Percentiles rank a stretch among this genome's conserved stretches.
Conservation (phyloP, 2,329 filamentous ascomycete species). For the Fusarium sp. region DNA sequence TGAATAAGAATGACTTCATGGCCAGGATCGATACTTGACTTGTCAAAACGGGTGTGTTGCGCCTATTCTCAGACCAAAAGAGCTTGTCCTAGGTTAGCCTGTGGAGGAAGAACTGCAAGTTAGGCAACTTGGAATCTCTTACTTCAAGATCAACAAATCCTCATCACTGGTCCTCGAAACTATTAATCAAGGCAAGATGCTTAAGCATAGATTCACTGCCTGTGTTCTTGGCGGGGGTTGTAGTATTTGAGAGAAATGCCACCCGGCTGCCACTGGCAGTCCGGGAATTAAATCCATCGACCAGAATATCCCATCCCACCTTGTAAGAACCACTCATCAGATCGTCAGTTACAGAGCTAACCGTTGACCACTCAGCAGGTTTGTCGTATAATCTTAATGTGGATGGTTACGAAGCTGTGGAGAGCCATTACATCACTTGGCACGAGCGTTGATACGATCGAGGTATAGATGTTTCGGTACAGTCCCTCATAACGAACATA, state of each 20-base stretch:
- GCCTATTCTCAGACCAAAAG: background rate
- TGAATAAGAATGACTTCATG: background rate
- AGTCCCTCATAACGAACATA: background rate
- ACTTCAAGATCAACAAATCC: too few relatives aligned
- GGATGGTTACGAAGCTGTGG: constrained; percentile 6
- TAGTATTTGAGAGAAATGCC: constrained; percentile 4
- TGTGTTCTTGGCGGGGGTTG: constrained; percentile 7
- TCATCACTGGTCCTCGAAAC: too few relatives aligned
- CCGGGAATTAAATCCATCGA: background rate
- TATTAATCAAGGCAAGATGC: too few relatives aligned
- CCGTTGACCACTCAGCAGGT: constrained; percentile 1
- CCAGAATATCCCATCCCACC: background rate
- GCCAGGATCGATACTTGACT: background rate
- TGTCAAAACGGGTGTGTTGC: background rate
- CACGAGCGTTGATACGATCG: background rate
- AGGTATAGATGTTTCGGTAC: background rate
- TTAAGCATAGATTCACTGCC: too few relatives aligned
- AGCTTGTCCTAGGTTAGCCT: too few relatives aligned
- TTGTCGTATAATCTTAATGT: background rate
- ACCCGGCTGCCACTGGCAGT: background rate
- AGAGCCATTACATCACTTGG: constrained; percentile 19
- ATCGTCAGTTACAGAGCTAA: constrained; percentile 1
- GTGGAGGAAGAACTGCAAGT: too few relatives aligned
- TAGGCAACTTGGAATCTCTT: too few relatives aligned
- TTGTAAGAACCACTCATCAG: background rate